These are phyloP conservation scores for Oxyria digyna DNA, from an alignment of 148 eudicot genomes.

Conservation along the genomic window DNA sequence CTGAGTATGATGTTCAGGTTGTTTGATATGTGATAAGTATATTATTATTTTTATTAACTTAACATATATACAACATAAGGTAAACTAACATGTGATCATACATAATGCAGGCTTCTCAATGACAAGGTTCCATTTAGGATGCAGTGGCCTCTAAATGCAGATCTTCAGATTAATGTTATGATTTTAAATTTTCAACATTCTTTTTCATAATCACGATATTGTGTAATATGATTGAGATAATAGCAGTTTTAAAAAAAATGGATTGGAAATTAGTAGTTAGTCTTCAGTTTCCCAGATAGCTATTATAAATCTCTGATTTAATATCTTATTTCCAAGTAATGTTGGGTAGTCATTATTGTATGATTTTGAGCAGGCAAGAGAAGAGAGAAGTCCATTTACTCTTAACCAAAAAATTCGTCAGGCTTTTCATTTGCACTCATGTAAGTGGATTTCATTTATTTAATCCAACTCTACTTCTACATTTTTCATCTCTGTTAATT, in stretches of 20 bases:
- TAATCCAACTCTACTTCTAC: too few relatives aligned
- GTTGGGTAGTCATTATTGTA: too few relatives aligned
- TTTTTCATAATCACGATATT: not conserved
- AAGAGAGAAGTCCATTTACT: too few relatives aligned
- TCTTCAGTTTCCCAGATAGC: too few relatives aligned
- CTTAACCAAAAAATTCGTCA: too few relatives aligned
- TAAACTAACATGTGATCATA: not conserved
- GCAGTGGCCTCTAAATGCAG: slow-evolving; percentile 74
- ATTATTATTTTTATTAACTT: not conserved
- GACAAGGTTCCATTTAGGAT: slow-evolving; percentile 69
- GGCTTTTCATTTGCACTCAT: too few relatives aligned
- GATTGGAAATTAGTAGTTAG: too few relatives aligned
- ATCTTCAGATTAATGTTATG: slow-evolving; percentile 67
- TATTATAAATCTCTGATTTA: too few relatives aligned
- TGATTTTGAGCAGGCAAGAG: too few relatives aligned
- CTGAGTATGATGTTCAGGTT: slow-evolving; percentile 64
- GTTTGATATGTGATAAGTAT: slow-evolving; percentile 7
- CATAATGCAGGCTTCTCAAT: slow-evolving; percentile 53
- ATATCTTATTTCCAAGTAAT: too few relatives aligned
- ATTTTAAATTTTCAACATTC: not conserved
- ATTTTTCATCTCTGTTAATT: too few relatives aligned
- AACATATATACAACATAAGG: not conserved
- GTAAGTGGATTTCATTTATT: too few relatives aligned
- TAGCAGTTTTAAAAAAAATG: not conserved
- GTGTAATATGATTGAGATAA: not conserved